These are phyloP conservation scores for Massarina eburnea DNA, from an alignment of 2,329 filamentous ascomycete species.

Conservation along the genomic window DNA sequence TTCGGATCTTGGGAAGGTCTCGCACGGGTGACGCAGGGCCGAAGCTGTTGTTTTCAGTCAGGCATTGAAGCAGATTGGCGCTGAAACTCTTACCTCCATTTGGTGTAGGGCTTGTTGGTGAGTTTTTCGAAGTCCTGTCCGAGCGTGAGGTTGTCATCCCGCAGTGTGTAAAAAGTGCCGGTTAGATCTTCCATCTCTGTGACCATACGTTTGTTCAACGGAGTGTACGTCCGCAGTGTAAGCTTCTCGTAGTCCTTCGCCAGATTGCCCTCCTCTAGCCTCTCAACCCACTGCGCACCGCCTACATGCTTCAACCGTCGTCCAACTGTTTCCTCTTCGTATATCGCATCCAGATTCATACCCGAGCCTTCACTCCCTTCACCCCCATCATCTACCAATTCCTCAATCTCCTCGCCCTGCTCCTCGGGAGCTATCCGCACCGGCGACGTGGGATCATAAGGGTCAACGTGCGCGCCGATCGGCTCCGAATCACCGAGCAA, in stretches of 20 bases:
- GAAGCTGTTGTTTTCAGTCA: constrained; percentile 17
- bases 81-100: constrained; percentile 17
- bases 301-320: constrained; percentile 59
- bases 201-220: constrained; percentile 31
- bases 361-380: not conserved
- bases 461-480: constrained; percentile 41
- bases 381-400: constrained; percentile 16
- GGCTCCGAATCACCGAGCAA: constrained; percentile 40
- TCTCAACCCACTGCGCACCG: constrained; percentile 46
- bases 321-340: constrained; percentile 53
- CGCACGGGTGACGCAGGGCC: constrained; percentile 21
- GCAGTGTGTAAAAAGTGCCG: constrained; percentile 32
- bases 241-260: constrained; percentile 39
- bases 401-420: constrained; percentile 36
- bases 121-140: constrained; percentile 32
- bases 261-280: constrained; percentile 31
- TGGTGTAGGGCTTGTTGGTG: constrained; percentile 36
- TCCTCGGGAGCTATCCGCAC: constrained; percentile 40
- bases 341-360: constrained; percentile 20
- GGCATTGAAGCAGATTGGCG: not conserved
- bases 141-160: constrained; percentile 31
- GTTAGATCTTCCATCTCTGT: constrained; percentile 34
- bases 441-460: constrained; percentile 39
- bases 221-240: constrained; percentile 35
- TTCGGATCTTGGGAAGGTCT: constrained; percentile 21